phyloP scores from a whole-genome alignment of 129 eudicot species.

The Artemisia tridentata region DNA sequence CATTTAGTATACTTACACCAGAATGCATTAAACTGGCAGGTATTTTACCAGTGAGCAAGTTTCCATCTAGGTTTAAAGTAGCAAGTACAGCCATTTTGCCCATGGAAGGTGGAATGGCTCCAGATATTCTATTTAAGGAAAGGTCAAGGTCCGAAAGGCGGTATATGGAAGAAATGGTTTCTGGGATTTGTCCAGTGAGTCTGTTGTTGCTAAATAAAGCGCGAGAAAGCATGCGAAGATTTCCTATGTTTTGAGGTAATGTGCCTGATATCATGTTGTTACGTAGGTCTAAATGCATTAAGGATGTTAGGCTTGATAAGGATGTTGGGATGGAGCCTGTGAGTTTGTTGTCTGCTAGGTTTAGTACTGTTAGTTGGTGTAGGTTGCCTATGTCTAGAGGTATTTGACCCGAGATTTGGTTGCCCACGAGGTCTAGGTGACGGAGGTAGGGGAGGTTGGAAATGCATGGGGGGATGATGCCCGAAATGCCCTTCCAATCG shows the following conservation, averaged over 20 bases:
- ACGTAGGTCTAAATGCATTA: constrained; percentile 87
- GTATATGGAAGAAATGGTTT: constrained; percentile 47
- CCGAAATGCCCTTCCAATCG: constrained; percentile 94
- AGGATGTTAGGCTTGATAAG: constrained; percentile 38
- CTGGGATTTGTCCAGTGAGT: constrained; percentile 54
- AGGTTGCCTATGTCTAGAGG: constrained; percentile 69
- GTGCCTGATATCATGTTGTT: constrained; percentile 56
- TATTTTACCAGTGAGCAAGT: constrained; percentile 55
- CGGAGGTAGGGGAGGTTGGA: constrained; percentile 57
- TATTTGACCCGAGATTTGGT: constrained; percentile 62
- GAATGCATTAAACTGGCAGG: constrained; percentile 61
- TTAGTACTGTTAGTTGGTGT: constrained; percentile 58
- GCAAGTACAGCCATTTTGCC: constrained; percentile 82
- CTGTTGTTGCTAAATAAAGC: constrained; percentile 58
- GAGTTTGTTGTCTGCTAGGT: constrained; percentile 71
- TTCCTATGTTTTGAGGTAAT: constrained; percentile 61
- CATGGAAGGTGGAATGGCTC: constrained; percentile 55
- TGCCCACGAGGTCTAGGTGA: constrained; percentile 65
- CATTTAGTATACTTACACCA: constrained; percentile 55
- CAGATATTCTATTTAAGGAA: constrained; percentile 67
- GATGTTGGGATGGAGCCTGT: constrained; percentile 74
- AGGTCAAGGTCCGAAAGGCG: constrained; percentile 81
- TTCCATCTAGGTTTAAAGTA: constrained; percentile 75
- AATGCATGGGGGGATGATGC: constrained; percentile 66
- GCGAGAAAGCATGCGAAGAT: constrained; percentile 74